Percentiles rank a stretch among this genome's conserved stretches.
These are phyloP conservation scores for Penicillium flavigenum DNA, from an alignment of 495 filamentous ascomycete species.

Conservation along the genomic window DNA sequence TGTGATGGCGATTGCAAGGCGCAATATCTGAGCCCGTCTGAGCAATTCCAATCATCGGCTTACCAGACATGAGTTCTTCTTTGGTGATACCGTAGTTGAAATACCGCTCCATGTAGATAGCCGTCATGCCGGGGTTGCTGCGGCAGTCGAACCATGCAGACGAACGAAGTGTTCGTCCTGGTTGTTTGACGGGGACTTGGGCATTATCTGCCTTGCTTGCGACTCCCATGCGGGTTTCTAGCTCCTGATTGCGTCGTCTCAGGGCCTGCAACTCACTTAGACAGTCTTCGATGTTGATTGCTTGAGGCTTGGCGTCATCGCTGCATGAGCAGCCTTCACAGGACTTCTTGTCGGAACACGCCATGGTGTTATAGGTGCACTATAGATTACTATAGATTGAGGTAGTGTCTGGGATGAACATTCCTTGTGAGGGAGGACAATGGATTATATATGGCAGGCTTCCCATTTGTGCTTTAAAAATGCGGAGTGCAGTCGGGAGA, in stretches of 20 bases:
- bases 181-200: slow-evolving; percentile 15
- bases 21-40: slow-evolving; percentile 56
- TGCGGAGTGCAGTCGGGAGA: slow-evolving; percentile 11
- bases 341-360: slow-evolving; percentile 34
- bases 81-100: slow-evolving; percentile 55
- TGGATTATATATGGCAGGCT: slow-evolving; percentile 6
- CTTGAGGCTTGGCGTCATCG: slow-evolving; percentile 20
- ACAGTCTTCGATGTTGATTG: slow-evolving; percentile 28
- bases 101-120: slow-evolving; percentile 55
- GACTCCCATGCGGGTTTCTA: slow-evolving; percentile 26
- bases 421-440: not conserved
- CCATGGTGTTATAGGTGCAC: slow-evolving; percentile 25
- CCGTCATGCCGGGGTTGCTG: slow-evolving; percentile 50
- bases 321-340: slow-evolving; percentile 44
- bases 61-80: slow-evolving; percentile 53
- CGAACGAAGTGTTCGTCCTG: slow-evolving; percentile 43
- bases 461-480: slow-evolving; percentile 6
- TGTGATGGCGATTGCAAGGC: slow-evolving; percentile 55
- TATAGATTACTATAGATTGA: not conserved
- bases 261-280: slow-evolving; percentile 25
- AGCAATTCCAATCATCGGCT: slow-evolving; percentile 58
- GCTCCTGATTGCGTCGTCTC: slow-evolving; percentile 28
- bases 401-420: not conserved
- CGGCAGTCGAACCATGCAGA: slow-evolving; percentile 49
- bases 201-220: slow-evolving; percentile 6